Evolutionary conservation across 805 yeast genomes (phyloP), one percentile per base, ranked within the genome.

Genomic region (Suhomyces sp.): DNA sequence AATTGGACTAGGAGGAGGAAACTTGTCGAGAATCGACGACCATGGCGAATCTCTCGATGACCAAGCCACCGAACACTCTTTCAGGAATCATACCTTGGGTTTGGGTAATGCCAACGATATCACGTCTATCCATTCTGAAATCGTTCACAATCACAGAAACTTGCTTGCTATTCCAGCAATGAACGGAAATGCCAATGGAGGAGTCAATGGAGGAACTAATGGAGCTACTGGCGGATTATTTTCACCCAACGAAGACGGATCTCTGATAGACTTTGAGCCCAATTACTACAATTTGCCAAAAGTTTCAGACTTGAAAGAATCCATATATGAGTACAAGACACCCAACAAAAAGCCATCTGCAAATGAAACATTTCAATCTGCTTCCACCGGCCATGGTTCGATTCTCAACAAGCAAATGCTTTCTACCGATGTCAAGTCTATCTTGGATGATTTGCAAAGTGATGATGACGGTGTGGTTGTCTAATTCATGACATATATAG

Each of bases 71-170:
- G 49, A 22, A 12, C 25, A 39, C 20, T 47, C 50, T 6, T 39
- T 51, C 29, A 52, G 51, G 33, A 46, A 49, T 37, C 49, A 39
- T 9, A 60, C 59, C 9, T 40, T 65, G 41, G 79, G 79, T 1
- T 56, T 74, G 40, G 79, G 79, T 10, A 70, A 64, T n/a, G 69
- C 72, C 10, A 67, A 68, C 37, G 79, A 74, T 52, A 74, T 74
- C 20, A 62, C 69, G 5, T 71, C 77, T 3, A 74, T 74, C 44
- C 75, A 73, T 50, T 70, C 76, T 2, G 77, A 72, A 43, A 51
- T 67, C 6, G 41, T 64, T 20, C 50, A 57, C 40, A 49, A 59
- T 21, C 20, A 20, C 5, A 15, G 27, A 15, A 49, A 24, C 37
- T 39, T 39, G 2, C 41, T 37, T 37, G 20, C 41, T 37, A 8